A percentile compares a stretch with the other conserved stretches of the same genome.
Conservation (phyloP, 2,329 filamentous ascomycete species). For the Capronia epimyces region DNA sequence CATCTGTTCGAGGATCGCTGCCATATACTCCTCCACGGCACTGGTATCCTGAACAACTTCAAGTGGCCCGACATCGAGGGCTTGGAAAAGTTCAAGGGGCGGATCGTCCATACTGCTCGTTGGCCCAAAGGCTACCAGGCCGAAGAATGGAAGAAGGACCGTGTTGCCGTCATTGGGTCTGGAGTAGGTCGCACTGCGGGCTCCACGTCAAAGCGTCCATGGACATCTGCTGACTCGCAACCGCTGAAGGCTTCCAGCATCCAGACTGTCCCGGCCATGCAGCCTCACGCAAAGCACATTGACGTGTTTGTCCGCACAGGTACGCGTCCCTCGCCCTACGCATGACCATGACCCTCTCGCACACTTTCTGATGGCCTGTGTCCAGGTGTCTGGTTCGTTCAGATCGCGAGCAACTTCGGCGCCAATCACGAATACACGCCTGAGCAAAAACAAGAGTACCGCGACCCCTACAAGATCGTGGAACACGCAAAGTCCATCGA, state of each 20-base stretch:
- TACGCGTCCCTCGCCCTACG: neutral
- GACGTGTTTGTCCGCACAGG: slow-evolving; percentile 46
- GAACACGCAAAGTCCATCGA: slow-evolving; percentile 45
- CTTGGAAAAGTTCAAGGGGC: slow-evolving; percentile 44
- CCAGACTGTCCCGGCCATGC: slow-evolving; percentile 46
- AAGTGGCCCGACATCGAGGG: slow-evolving; percentile 34
- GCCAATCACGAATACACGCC: slow-evolving; percentile 42
- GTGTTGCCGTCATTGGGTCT: slow-evolving; percentile 44
- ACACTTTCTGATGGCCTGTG: neutral
- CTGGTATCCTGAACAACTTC: slow-evolving; percentile 50
- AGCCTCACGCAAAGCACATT: slow-evolving; percentile 43
- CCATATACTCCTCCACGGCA: slow-evolving; percentile 42
- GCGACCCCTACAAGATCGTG: slow-evolving; percentile 39
- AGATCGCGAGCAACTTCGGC: slow-evolving; percentile 45
- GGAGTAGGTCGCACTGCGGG: slow-evolving; percentile 33
- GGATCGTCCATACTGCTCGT: slow-evolving; percentile 36
- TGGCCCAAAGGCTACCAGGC: slow-evolving; percentile 45
- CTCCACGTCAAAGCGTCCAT: neutral
- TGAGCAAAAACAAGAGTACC: slow-evolving; percentile 39
- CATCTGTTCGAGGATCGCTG: slow-evolving; percentile 42
- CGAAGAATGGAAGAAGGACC: slow-evolving; percentile 40
- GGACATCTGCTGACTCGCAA: slow-evolving; percentile 6
- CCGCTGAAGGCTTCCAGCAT: slow-evolving; percentile 34
- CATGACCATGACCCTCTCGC: neutral
- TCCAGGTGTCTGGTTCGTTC: slow-evolving; percentile 33